Base-by-base conservation (phyloP, 2,329 filamentous ascomycete species). In the Colletotrichum theobromicola region DNA sequence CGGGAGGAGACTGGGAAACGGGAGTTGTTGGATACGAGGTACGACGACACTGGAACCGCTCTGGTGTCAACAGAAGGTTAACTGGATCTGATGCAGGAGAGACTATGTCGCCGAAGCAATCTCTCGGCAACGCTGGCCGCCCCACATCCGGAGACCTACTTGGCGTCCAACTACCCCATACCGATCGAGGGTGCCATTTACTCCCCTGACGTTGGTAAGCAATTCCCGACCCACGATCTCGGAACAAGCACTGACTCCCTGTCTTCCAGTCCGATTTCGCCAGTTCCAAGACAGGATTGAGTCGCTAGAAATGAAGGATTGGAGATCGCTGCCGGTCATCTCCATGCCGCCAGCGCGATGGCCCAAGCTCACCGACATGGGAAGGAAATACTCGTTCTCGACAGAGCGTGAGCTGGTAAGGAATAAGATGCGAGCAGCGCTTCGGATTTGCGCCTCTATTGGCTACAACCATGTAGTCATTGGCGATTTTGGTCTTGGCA, bases 1-100 rank as follows among this genome's bases (percentile, higher is more conserved):
- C 94, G 1, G 94, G 94, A 12, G 94, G 94, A n/a, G 93, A 95
- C 80, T 96, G 94, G 94, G 93, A 95, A 78, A 93, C 89, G 8
- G 88, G 88, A 75, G 87, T 84, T 15, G 81, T 84, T 4, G 85
- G 85, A 37, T 86, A 86, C 75, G 85, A 87, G 72, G 75, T 76
- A 74, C 64, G 62, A 26, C 21, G 28, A 42, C n/a, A 8, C 16
- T 57, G 32, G 7, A 18, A 18, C 5, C 13, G 18, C 16, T 24
- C 15, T 37, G 30, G 18, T 2, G 61, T 28, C 32, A 13, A 53
- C 60, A n/a, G 18, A 28, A 21, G 7, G 53, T 46, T 74, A 57
- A 74, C 63, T 37, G 15, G 13, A n/a, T 42, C 34, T 37, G 26
- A 13, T 15, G 37, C 62, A 94, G 84, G 94, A 95, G 83, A 93